Base-by-base conservation (phyloP, 2,329 filamentous ascomycete species). In the Cytospora piceae region DNA sequence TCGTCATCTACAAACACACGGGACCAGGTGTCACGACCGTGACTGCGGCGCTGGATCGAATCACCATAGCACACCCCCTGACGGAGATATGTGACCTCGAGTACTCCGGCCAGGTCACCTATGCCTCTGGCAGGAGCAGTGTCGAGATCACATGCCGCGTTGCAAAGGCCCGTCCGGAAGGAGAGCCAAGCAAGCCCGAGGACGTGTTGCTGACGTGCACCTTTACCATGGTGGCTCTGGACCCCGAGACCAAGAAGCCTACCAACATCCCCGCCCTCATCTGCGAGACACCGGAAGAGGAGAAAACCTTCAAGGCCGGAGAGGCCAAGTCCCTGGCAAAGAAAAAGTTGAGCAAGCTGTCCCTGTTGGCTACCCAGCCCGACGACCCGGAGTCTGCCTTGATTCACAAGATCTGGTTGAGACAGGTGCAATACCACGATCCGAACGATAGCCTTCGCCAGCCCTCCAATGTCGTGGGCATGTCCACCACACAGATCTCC, bases 81-180 rank as follows among this genome's bases (percentile, higher is more conserved):
- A 90, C 86, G 46, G 90, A 93, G 72, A 92, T 94, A 62, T 93
- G 90, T 70, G 90, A 94, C 74, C 84, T 94, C 12, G 88, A 93
- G 72, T 84, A 92, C 49, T 91, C 88, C 53, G 82, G 82, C 4
- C 80, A 80, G 66, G 81, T 82, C 11, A 82, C 90, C 0, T 93
- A 92, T 73, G 89, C 90, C 0, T 90, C 90, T 0, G 90, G 90
- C 0, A 79, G 90, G 65, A 90, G 87, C 67, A 91, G 88, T 73
- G 86, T 92, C 76, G 90, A 93, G 71, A 87, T 93, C 11, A 91
- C 89, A 0, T 84, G 91, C 70, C 88, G 91, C 73, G 89, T 93
- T 22, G 87, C 89, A 9, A 90, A 89, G 72, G 89, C 86, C 0
- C 84, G 87, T 0, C 78, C 81, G 37, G 78, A 85, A 61, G 89